Evolutionary conservation across 305 asterid species (phyloP).

Genomic region (Salvia sclarea): DNA sequence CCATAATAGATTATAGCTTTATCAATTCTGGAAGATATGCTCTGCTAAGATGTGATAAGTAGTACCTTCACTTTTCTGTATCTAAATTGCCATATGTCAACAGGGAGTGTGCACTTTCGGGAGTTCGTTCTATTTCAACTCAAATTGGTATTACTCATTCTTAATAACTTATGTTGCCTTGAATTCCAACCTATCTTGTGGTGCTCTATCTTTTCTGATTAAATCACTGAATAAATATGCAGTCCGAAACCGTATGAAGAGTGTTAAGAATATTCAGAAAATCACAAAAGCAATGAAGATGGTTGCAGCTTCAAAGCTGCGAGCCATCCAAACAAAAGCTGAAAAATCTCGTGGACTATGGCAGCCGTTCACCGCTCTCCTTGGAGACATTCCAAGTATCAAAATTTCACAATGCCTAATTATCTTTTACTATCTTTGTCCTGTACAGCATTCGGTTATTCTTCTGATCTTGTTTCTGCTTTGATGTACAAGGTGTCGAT

Average conservation of each 20-base stretch:
- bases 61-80: neutral
- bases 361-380: conserved; percentile 99
- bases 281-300: conserved; percentile 99
- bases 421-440: neutral
- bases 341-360: conserved; percentile 95
- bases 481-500: conserved; percentile 68
- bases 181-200: neutral
- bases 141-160: conserved; percentile 60
- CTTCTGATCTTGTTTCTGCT: neutral
- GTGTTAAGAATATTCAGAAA: conserved; percentile 91
- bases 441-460: neutral
- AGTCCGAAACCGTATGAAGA: conserved; percentile 89
- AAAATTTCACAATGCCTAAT: neutral
- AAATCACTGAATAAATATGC: conserved; percentile 24
- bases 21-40: neutral
- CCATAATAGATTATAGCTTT: neutral
- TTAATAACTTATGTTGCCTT: neutral
- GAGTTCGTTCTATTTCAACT: conserved; percentile 81
- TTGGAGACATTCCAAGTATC: conserved; percentile 88
- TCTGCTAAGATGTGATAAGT: neutral
- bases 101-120: conserved; percentile 64
- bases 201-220: neutral
- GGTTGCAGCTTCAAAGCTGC: conserved; percentile 99
- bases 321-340: conserved; percentile 80
- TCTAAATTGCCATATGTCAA: conserved; percentile 32